phyloP scores from a whole-genome alignment of 108 stramenopile genomes.

The Mediolabrus comicus region DNA sequence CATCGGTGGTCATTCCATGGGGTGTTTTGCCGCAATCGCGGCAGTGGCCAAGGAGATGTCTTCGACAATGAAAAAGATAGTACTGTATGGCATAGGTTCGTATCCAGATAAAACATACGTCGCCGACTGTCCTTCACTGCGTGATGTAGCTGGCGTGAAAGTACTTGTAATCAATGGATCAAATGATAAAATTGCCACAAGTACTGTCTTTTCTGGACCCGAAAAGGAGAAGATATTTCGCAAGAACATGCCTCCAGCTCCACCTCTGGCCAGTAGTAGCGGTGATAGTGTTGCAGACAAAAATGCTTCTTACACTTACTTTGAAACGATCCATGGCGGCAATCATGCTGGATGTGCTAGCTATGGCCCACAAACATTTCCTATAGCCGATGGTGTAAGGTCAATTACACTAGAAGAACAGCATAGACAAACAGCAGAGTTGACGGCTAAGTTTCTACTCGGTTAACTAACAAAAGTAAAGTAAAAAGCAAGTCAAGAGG shows the following conservation, averaged over 20 bases:
- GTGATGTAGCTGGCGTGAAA: constrained; percentile 21
- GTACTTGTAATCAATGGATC: constrained; percentile 40
- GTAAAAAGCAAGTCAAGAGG: neutral
- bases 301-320: neutral
- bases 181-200: constrained; percentile 22
- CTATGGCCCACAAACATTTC: constrained; percentile 49
- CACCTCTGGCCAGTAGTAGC: too few species aligned
- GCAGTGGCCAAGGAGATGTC: constrained; percentile 35
- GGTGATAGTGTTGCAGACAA: too few species aligned
- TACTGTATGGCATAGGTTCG: constrained; percentile 26
- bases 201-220: neutral
- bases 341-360: constrained; percentile 50
- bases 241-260: constrained; percentile 26
- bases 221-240: constrained; percentile 10
- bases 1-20: constrained; percentile 63
- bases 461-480: neutral
- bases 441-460: constrained; percentile 41
- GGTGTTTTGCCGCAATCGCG: constrained; percentile 33
- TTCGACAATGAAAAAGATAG: constrained; percentile 38
- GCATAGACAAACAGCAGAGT: constrained; percentile 27
- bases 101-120: constrained; percentile 15
- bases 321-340: constrained; percentile 35
- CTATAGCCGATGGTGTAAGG: constrained; percentile 32
- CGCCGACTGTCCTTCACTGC: neutral
- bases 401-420: constrained; percentile 48